phyloP scores from a whole-genome alignment of 768 basidiomycete genomes.

The Myochromella boudieri region DNA sequence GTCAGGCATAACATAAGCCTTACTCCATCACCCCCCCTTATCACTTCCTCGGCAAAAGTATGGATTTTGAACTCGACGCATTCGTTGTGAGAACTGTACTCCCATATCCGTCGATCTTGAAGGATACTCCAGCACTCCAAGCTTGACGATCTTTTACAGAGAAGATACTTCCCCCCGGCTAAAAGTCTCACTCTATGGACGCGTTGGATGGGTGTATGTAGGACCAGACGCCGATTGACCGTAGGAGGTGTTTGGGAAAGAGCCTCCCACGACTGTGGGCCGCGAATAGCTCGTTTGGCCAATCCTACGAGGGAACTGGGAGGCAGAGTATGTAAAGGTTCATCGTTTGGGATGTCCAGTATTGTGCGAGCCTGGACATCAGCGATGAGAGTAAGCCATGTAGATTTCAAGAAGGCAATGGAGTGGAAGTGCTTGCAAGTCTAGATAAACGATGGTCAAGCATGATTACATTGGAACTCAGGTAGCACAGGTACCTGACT shows the following conservation, averaged over 20 bases:
- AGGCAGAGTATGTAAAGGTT: constrained; percentile 3
- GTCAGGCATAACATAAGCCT: constrained; percentile 3
- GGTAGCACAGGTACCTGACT: not conserved
- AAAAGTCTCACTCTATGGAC: not conserved
- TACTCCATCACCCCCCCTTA: not conserved
- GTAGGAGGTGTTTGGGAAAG: not conserved
- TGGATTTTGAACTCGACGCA: not conserved
- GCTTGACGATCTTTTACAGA: not conserved
- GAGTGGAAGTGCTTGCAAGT: constrained; percentile 8
- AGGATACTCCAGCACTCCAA: not conserved
- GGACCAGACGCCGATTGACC: not conserved
- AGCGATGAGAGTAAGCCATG: constrained; percentile 8
- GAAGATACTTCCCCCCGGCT: not conserved
- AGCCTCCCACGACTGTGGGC: constrained; percentile 4
- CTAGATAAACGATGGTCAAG: not conserved
- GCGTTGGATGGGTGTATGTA: not conserved
- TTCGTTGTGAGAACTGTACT: not conserved
- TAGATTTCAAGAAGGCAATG: not conserved
- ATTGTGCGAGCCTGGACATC: constrained; percentile 2
- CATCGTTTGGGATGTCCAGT: constrained; percentile 1
- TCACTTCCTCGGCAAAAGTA: constrained; percentile 2
- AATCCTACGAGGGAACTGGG: constrained; percentile 1
- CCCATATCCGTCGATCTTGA: not conserved
- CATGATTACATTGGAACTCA: not conserved
- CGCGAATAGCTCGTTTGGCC: constrained; percentile 3